phyloP scores from a whole-genome alignment of 208 protist species.

The Naegleria lovaniensis region DNA sequence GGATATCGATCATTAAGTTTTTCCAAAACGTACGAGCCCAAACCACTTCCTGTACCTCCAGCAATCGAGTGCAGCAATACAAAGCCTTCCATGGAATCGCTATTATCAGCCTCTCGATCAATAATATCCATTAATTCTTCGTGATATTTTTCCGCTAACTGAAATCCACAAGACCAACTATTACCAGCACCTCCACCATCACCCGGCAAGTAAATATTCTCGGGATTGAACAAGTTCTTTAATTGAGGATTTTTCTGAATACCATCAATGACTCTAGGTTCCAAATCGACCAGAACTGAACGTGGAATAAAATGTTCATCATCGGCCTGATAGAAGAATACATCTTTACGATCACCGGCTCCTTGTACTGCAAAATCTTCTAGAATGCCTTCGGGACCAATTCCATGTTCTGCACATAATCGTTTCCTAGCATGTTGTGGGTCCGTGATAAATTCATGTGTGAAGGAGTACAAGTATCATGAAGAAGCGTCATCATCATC shows the following conservation, averaged over 20 bases:
- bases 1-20: conserved; percentile 93
- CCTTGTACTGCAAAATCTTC: conserved; percentile 83
- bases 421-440: conserved; percentile 84
- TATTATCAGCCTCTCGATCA: conserved; percentile 96
- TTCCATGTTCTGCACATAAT: conserved; percentile 97
- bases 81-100: conserved; percentile 70
- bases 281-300: conserved; percentile 96
- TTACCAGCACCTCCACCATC: conserved; percentile 97
- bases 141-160: conserved; percentile 74
- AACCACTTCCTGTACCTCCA: conserved; percentile 98
- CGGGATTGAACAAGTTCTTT: conserved; percentile 94
- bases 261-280: conserved; percentile 92
- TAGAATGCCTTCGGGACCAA: conserved; percentile 82
- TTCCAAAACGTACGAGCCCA: conserved; percentile 97
- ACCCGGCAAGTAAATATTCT: conserved; percentile 95
- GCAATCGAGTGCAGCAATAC: conserved; percentile 97
- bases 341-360: conserved; percentile 95
- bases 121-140: conserved; percentile 98
- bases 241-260: conserved; percentile 69
- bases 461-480: too few relatives aligned
- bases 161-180: conserved; percentile 96
- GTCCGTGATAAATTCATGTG: not conserved
- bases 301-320: conserved; percentile 99
- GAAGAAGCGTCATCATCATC: too few relatives aligned
- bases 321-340: conserved; percentile 99